Percentiles rank a stretch among this genome's conserved stretches.
phyloP scores from a whole-genome alignment of 331 rosid genomes.

The Malus hybrid region DNA sequence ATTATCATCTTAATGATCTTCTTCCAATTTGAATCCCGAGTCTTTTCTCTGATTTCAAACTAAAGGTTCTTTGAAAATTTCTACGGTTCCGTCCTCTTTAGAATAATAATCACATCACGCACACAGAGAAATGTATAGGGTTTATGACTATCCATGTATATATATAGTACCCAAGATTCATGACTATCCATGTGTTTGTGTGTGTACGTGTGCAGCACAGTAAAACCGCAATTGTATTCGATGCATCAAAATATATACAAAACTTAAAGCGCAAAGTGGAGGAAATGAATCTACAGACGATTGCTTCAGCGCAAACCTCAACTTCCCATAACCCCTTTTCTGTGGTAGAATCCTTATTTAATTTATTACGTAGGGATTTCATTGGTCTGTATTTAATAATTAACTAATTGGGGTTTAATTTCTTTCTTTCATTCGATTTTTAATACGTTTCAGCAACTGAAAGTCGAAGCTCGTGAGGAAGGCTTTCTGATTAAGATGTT shows the following conservation, averaged over 20 bases:
- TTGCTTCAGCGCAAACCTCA: not conserved
- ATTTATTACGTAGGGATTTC: not conserved
- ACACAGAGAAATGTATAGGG: not conserved
- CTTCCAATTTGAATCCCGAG: not conserved
- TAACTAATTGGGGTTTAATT: not conserved
- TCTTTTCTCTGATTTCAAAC: not conserved
- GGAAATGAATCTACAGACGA: constrained; percentile 26
- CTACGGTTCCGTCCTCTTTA: not conserved
- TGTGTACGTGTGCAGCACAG: constrained; percentile 20
- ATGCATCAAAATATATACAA: constrained; percentile 29
- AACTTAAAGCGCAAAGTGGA: constrained; percentile 29
- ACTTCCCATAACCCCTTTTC: constrained; percentile 29
- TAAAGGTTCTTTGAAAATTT: not conserved
- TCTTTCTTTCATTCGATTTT: not conserved
- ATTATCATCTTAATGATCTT: not conserved
- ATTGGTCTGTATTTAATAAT: not conserved
- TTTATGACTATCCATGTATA: no score
- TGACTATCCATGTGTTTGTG: not conserved
- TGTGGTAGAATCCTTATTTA: constrained; percentile 17
- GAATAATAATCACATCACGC: not conserved
- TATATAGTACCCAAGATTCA: not conserved
- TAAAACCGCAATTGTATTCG: constrained; percentile 29
- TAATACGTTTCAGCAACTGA: constrained; percentile 15
- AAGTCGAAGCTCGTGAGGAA: constrained; percentile 28
- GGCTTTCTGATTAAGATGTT: constrained; percentile 42